Evolutionary conservation across 345 rosid genomes (phyloP).

Genomic region (Excoecaria cochinchinensis): DNA sequence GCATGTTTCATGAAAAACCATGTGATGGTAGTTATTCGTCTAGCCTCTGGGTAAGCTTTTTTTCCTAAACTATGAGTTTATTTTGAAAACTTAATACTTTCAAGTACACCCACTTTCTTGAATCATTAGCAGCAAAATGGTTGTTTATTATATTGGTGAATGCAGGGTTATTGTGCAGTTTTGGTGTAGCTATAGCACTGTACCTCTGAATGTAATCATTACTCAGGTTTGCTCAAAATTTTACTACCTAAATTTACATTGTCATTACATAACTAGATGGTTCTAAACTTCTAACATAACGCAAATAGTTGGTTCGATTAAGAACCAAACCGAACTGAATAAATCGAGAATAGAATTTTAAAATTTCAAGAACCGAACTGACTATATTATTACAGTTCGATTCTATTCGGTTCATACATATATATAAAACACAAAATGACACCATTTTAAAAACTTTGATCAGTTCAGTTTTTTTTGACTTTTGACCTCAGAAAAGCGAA

Average conservation of each 20-base stretch:
- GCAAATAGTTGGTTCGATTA: too few species aligned
- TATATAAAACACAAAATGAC: too few species aligned
- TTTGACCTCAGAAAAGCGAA: too few species aligned
- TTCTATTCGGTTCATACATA: too few species aligned
- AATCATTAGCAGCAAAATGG: not conserved
- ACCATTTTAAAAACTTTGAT: too few species aligned
- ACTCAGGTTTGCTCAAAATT: slow-evolving; percentile 61
- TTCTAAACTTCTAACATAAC: too few species aligned
- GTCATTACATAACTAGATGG: not conserved
- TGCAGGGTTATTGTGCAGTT: slow-evolving; percentile 84
- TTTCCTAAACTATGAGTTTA: not conserved
- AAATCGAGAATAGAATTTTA: too few species aligned
- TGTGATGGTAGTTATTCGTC: slow-evolving; percentile 58
- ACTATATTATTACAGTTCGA: too few species aligned
- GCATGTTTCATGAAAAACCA: slow-evolving; percentile 93
- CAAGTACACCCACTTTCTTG: not conserved
- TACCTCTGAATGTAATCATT: slow-evolving; percentile 77
- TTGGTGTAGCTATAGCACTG: slow-evolving; percentile 95
- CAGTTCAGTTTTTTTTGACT: too few species aligned
- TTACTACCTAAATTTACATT: not conserved
- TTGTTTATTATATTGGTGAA: not conserved
- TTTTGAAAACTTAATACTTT: slow-evolving; percentile 1
- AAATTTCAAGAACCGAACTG: not conserved
- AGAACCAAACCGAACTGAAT: too few species aligned
- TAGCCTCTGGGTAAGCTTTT: slow-evolving; percentile 67